These are phyloP conservation scores for Endocalyx cinctus DNA, from an alignment of 2,329 filamentous ascomycete genomes.

Conservation along the genomic window DNA sequence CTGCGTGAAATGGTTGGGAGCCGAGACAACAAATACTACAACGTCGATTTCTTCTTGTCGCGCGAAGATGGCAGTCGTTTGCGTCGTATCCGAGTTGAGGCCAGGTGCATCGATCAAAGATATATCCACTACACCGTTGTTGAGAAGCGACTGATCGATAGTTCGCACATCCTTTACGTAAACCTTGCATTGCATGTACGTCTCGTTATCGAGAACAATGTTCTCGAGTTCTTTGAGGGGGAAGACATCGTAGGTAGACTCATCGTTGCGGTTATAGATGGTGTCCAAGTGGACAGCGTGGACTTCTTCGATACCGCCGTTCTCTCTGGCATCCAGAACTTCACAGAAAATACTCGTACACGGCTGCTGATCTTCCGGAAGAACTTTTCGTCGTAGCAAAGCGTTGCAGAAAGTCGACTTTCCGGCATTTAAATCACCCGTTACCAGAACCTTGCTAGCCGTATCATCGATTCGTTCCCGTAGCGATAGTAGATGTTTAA, in stretches of 20 bases:
- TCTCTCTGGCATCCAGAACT: slow-evolving; percentile 87
- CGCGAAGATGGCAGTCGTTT: slow-evolving; percentile 95
- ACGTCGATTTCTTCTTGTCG: slow-evolving; percentile 98
- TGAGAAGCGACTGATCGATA: slow-evolving; percentile 89
- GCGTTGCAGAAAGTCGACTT: slow-evolving; percentile 99
- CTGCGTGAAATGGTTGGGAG: slow-evolving; percentile 94
- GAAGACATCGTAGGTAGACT: slow-evolving; percentile 90
- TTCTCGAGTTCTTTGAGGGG: slow-evolving; percentile 73
- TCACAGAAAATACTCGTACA: slow-evolving; percentile 99
- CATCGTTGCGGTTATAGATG: slow-evolving; percentile 81
- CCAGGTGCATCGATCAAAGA: slow-evolving; percentile 95
- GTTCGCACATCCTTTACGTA: slow-evolving; percentile 87
- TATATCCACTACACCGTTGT: slow-evolving; percentile 97
- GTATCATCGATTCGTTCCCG: slow-evolving; percentile 96
- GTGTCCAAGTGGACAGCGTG: slow-evolving; percentile 84
- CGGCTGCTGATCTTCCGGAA: slow-evolving; percentile 95
- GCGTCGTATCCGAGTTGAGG: slow-evolving; percentile 90
- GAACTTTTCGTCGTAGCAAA: slow-evolving; percentile 82
- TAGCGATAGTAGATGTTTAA: slow-evolving; percentile 81
- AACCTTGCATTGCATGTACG: slow-evolving; percentile 92
- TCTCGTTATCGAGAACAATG: slow-evolving; percentile 82
- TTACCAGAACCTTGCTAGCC: slow-evolving; percentile 92
- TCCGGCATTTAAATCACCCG: slow-evolving; percentile 92
- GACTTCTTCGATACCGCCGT: slow-evolving; percentile 87
- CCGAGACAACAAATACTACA: slow-evolving; percentile 96